Conservation (phyloP, 2,329 filamentous ascomycete genomes). For the Leptographium galeiforme region DNA sequence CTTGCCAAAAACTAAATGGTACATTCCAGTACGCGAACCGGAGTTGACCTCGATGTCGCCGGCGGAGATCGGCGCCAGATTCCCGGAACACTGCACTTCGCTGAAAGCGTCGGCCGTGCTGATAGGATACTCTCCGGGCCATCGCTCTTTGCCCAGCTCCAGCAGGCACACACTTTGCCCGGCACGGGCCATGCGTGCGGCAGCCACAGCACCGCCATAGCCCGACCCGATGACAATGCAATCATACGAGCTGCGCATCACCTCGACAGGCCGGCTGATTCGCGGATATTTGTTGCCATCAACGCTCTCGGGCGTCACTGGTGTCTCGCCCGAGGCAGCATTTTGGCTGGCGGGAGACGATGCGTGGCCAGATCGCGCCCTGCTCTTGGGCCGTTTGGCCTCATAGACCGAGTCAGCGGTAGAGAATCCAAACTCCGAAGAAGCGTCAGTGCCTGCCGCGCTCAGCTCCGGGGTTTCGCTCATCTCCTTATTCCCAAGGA, state of each 20-base stretch:
- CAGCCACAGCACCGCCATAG: slow-evolving; percentile 54
- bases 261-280: slow-evolving; percentile 42
- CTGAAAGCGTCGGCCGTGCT: slow-evolving; percentile 29
- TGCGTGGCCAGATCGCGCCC: not conserved
- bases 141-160: slow-evolving; percentile 50
- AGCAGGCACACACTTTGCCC: slow-evolving; percentile 49
- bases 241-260: slow-evolving; percentile 46
- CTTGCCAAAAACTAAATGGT: slow-evolving; percentile 47
- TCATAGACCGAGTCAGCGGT: not conserved
- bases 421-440: not conserved
- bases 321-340: not conserved
- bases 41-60: slow-evolving; percentile 28
- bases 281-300: slow-evolving; percentile 27
- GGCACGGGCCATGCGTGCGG: slow-evolving; percentile 48
- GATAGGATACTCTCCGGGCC: slow-evolving; percentile 52
- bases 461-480: not conserved
- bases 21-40: slow-evolving; percentile 47
- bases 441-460: not conserved
- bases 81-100: slow-evolving; percentile 44
- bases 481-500: not conserved
- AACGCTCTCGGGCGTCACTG: slow-evolving; percentile 11
- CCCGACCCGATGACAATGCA: slow-evolving; percentile 56
- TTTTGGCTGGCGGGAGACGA: not conserved
- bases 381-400: not conserved
- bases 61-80: slow-evolving; percentile 28